phyloP scores from a whole-genome alignment of 768 basidiomycete species.

The Phaffia australis region DNA sequence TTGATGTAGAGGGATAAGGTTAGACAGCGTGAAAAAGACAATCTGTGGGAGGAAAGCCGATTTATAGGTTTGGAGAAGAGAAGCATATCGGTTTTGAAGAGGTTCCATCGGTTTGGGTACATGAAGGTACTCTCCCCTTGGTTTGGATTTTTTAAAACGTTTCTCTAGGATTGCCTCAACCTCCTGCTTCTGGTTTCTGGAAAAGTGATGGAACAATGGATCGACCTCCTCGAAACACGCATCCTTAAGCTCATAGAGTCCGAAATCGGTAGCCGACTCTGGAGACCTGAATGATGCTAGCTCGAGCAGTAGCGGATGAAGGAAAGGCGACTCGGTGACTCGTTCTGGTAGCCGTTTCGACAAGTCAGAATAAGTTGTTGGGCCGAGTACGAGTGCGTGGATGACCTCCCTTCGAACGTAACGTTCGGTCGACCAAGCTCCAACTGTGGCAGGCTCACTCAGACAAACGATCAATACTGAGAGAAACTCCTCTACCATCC shows the following conservation, averaged over 20 bases:
- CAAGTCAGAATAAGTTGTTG: slow-evolving; percentile 80
- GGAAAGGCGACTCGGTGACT: slow-evolving; percentile 67
- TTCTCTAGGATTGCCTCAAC: slow-evolving; percentile 62
- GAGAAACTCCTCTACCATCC: slow-evolving; percentile 85
- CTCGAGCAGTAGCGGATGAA: slow-evolving; percentile 64
- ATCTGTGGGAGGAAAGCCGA: slow-evolving; percentile 64
- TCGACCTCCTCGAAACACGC: slow-evolving; percentile 77
- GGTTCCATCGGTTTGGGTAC: slow-evolving; percentile 57
- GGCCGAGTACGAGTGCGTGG: slow-evolving; percentile 78
- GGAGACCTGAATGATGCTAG: slow-evolving; percentile 76
- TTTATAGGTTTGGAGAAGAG: slow-evolving; percentile 54
- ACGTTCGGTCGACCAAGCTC: slow-evolving; percentile 51
- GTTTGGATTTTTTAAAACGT: slow-evolving; percentile 56
- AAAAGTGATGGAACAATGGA: slow-evolving; percentile 92
- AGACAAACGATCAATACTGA: slow-evolving; percentile 77
- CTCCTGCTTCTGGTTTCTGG: slow-evolving; percentile 83
- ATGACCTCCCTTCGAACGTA: slow-evolving; percentile 74
- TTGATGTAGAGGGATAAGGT: slow-evolving; percentile 59
- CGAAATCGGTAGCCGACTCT: slow-evolving; percentile 60
- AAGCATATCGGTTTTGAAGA: slow-evolving; percentile 53
- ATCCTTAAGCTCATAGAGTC: slow-evolving; percentile 78
- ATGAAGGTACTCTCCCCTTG: slow-evolving; percentile 54
- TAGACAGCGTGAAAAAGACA: slow-evolving; percentile 69
- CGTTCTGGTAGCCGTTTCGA: slow-evolving; percentile 83
- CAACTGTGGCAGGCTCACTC: slow-evolving; percentile 66